Conservation (phyloP, 2,329 filamentous ascomycete genomes). For the Fusarium decemcellulare region DNA sequence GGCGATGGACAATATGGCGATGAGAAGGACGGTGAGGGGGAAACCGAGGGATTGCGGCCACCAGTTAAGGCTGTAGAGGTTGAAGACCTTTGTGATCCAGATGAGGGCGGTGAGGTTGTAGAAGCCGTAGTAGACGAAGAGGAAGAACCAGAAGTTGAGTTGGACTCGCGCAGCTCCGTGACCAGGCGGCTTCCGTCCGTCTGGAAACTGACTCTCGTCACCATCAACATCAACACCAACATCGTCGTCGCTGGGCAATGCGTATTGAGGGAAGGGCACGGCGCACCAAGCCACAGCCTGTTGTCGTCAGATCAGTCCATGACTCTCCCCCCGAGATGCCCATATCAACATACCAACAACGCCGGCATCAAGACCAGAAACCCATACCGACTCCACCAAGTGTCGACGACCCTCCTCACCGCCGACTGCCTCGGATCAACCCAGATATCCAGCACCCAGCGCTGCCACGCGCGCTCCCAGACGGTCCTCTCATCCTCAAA, state of each 20-base stretch:
- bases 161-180: slow-evolving; percentile 75
- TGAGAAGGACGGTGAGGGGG: slow-evolving; percentile 73
- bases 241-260: slow-evolving; percentile 62
- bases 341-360: slow-evolving; percentile 62
- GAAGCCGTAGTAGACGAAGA: slow-evolving; percentile 78
- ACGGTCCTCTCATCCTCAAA: slow-evolving; percentile 52
- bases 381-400: slow-evolving; percentile 75
- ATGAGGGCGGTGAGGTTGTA: slow-evolving; percentile 77
- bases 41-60: slow-evolving; percentile 77
- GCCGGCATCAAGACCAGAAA: slow-evolving; percentile 74
- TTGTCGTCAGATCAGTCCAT: slow-evolving; percentile 18
- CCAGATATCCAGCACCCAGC: slow-evolving; percentile 67
- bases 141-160: slow-evolving; percentile 81
- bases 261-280: slow-evolving; percentile 75
- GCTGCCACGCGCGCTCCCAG: slow-evolving; percentile 54
- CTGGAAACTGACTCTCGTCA: slow-evolving; percentile 43
- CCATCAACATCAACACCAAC: slow-evolving; percentile 61
- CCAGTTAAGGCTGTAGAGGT: slow-evolving; percentile 80
- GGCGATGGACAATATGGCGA: slow-evolving; percentile 72
- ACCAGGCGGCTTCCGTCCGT: slow-evolving; percentile 65
- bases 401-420: slow-evolving; percentile 70
- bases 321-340: background rate
- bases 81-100: slow-evolving; percentile 81
- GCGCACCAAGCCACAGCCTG: slow-evolving; percentile 76
- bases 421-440: slow-evolving; percentile 71